Base-by-base conservation (phyloP, 192 early-diverging fungal species). In the Coemansia reversa region DNA sequence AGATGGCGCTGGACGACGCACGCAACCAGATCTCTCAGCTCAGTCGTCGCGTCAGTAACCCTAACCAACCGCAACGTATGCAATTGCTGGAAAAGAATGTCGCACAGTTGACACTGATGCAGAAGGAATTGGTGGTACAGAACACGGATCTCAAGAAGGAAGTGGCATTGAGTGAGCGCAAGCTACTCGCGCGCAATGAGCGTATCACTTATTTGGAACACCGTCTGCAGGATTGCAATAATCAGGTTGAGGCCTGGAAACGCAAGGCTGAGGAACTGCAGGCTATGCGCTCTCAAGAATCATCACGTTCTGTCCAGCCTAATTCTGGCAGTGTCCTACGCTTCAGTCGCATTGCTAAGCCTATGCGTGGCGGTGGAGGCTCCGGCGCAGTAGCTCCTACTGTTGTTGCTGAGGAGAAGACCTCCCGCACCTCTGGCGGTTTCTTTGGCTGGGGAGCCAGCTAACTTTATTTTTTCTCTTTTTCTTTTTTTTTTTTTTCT, bases 131-230 rank as follows among this genome's bases (percentile, higher is more conserved):
- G 48, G 95, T 99, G 7, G 93, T 94, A 72, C 94, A 97, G 75
- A 99, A 99, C 84, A 86, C 92, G 2, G 90, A 88, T 11, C 83
- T 98, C 49, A 99, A 99, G 86, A 98, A 97, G 84, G 91, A 97
- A 70, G 82, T 91, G 3, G 86, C 90, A 29, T 81, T 96, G 35
- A 84, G 89, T 29, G 96, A 99, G 42, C 90, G 96, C 63, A 97
- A 97, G 85, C 79, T 99, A 51, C 79, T 77, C 58, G 91, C 93
- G 1, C 87, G 96, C 33, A 97, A 94, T 64, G 95, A 98, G 76
- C 91, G 96, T 61, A 97, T 99, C 51, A 83, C 88, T 59, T 94
- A 88, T 50, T 82, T 99, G 64, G 97, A 99, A 75, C 60, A 69
- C 28, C 81, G 94, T 11, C 70, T 98, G 51, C 88, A 82, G 60